Conservation (phyloP, 805 yeast species). For the Lipomyces sp. region DNA sequence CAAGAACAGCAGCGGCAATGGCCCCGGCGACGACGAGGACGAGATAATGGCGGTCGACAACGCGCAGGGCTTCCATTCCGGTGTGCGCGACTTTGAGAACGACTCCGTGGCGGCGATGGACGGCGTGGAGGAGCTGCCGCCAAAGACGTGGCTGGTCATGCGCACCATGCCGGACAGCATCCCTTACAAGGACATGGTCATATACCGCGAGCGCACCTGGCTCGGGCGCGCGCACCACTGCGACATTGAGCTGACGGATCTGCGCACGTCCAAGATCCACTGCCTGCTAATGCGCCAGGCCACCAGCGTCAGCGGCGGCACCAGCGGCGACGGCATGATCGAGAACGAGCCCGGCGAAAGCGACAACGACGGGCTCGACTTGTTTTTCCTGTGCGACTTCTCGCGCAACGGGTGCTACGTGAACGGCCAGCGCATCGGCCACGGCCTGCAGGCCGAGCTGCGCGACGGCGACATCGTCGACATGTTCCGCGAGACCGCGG, state of each 20-base stretch:
- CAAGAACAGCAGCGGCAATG: constrained; percentile 16
- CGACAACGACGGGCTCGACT: background rate
- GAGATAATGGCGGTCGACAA: constrained; percentile 43
- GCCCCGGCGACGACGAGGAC: constrained; percentile 24
- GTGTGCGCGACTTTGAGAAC: constrained; percentile 33
- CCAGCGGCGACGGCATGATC: background rate
- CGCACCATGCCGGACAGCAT: constrained; percentile 50
- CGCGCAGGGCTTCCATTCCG: constrained; percentile 33
- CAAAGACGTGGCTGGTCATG: constrained; percentile 63
- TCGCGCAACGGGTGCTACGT: constrained; percentile 79
- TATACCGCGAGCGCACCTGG: constrained; percentile 65
- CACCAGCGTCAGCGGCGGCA: background rate
- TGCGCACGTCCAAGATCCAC: constrained; percentile 78
- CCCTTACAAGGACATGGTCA: constrained; percentile 47
- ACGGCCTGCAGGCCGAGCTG: constrained; percentile 40
- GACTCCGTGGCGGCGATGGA: background rate
- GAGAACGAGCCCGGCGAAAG: background rate
- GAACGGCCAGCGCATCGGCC: constrained; percentile 33
- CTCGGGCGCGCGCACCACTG: constrained; percentile 63
- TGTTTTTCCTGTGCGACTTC: constrained; percentile 71
- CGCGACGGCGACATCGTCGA: constrained; percentile 17
- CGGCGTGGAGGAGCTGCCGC: constrained; percentile 39
- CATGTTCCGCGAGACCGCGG: constrained; percentile 13
- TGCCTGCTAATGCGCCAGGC: constrained; percentile 59
- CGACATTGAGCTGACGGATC: constrained; percentile 62